Conservation (phyloP, 176 grass and related monocot species). For the Elymus sibiricus region DNA sequence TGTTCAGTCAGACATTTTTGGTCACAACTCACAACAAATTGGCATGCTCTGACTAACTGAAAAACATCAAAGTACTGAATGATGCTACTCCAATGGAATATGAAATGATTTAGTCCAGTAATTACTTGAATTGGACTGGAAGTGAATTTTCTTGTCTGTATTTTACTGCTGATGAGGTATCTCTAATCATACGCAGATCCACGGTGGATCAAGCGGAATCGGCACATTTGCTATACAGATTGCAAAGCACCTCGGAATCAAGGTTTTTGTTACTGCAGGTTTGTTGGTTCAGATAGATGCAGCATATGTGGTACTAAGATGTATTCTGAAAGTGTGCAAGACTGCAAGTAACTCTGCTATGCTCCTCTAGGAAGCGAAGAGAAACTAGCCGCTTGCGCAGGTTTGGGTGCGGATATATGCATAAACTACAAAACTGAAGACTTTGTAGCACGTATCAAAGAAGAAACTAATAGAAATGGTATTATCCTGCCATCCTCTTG, state of each 20-base stretch:
- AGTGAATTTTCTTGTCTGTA: neutral
- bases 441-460: constrained; percentile 64
- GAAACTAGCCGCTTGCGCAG: constrained; percentile 74
- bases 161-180: neutral
- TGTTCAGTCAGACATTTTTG: neutral
- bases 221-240: constrained; percentile 93
- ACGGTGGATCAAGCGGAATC: constrained; percentile 94
- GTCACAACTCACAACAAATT: neutral
- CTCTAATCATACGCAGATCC: constrained; percentile 47
- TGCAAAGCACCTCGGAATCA: constrained; percentile 66
- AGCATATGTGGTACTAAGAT: neutral
- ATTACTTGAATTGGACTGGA: neutral
- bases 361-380: constrained; percentile 54
- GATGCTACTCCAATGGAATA: neutral
- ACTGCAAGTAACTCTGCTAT: neutral
- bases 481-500: neutral
- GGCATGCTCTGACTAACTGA: neutral
- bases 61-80: neutral
- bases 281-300: neutral
- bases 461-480: constrained; percentile 85
- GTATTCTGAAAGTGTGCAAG: neutral
- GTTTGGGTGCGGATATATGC: constrained; percentile 78
- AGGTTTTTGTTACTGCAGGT: constrained; percentile 88
- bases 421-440: constrained; percentile 96
- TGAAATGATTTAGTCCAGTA: neutral